Conservation (phyloP, 495 filamentous ascomycete species). For the Aspergillus hancockii region DNA sequence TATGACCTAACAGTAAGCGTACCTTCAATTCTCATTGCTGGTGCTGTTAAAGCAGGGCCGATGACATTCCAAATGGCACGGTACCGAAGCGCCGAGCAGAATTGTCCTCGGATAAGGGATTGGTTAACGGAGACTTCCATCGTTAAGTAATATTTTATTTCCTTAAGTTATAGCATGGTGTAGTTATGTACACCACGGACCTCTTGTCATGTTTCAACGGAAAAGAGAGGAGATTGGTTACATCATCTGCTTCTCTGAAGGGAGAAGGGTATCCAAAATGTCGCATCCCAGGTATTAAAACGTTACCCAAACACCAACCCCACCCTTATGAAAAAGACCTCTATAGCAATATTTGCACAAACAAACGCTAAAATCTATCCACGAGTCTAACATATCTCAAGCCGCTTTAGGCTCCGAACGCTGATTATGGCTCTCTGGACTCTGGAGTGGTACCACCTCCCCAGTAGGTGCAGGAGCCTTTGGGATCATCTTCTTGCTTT, state of each 20-base stretch:
- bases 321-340: conserved; percentile 1
- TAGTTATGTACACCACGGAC: not conserved
- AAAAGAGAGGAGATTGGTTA: conserved; percentile 4
- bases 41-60: conserved; percentile 41
- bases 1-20: not conserved
- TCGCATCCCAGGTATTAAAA: conserved; percentile 7
- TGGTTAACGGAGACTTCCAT: conserved; percentile 11
- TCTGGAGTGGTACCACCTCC: not conserved
- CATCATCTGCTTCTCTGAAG: conserved; percentile 5
- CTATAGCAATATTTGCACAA: conserved; percentile 18
- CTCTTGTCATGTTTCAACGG: not conserved
- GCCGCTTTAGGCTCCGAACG: conserved; percentile 12
- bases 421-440: not conserved
- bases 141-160: not conserved
- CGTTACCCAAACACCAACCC: not conserved
- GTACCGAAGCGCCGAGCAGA: conserved; percentile 58
- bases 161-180: not conserved
- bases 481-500: conserved; percentile 7
- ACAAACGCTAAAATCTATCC: conserved; percentile 6
- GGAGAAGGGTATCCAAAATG: conserved; percentile 23
- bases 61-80: conserved; percentile 52
- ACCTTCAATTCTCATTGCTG: conserved; percentile 49
- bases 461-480: conserved; percentile 2
- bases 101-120: conserved; percentile 32
- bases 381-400: conserved; percentile 3